Conservation (phyloP, 1,284 basidiomycete species). For the Leccinum fallax region DNA sequence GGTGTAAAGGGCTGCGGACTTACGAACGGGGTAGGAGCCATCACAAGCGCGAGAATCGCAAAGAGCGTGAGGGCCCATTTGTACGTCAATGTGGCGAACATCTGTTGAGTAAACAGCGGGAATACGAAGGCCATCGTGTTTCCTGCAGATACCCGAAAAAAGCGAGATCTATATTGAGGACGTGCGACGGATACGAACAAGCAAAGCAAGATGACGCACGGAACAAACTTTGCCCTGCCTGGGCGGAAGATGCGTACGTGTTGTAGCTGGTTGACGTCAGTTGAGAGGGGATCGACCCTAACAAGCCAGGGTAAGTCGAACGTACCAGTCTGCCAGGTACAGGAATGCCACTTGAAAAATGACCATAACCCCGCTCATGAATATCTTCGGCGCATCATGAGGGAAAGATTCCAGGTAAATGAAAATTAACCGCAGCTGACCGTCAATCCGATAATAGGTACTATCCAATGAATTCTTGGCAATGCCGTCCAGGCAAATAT, state of each 20-base stretch:
- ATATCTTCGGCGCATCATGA: slow-evolving; percentile 44
- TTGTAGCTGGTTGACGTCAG: slow-evolving; percentile 51
- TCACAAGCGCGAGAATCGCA: slow-evolving; percentile 54
- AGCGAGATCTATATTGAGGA: not conserved
- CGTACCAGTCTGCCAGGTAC: slow-evolving; percentile 73
- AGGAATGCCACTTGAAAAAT: slow-evolving; percentile 68
- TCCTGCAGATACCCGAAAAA: slow-evolving; percentile 38
- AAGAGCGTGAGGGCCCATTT: slow-evolving; percentile 74
- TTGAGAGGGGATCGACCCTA: not conserved
- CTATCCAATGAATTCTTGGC: slow-evolving; percentile 43
- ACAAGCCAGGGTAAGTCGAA: not conserved
- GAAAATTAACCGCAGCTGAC: slow-evolving; percentile 25
- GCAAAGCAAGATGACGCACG: slow-evolving; percentile 41
- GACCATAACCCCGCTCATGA: slow-evolving; percentile 56
- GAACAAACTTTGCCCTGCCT: slow-evolving; percentile 73
- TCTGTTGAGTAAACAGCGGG: slow-evolving; percentile 63
- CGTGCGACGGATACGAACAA: not conserved
- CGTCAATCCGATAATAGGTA: slow-evolving; percentile 43
- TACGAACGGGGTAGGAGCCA: slow-evolving; percentile 70
- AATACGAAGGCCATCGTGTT: slow-evolving; percentile 60
- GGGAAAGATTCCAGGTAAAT: not conserved
- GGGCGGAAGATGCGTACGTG: slow-evolving; percentile 73
- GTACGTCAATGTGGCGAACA: slow-evolving; percentile 62
- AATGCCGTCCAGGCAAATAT: slow-evolving; percentile 47
- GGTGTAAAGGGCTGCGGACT: slow-evolving; percentile 24